Percentiles rank a stretch among this genome's conserved stretches.
Conservation (phyloP, 129 eudicot genomes). For the Scalesia atractyloides region DNA sequence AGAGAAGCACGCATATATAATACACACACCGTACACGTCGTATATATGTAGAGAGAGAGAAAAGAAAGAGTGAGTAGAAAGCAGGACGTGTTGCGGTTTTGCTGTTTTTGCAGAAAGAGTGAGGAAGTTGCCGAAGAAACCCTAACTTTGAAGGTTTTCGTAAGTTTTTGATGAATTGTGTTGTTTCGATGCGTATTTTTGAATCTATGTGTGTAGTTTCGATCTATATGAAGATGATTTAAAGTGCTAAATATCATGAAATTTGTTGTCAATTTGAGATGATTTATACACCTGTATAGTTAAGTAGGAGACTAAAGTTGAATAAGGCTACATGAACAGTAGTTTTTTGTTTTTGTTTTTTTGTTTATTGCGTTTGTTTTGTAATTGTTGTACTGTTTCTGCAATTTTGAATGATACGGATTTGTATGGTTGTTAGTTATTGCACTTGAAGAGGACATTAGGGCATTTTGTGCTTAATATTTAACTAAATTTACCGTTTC, state of each 20-base stretch:
- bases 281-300: slow-evolving; percentile 7
- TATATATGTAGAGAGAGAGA: slow-evolving; percentile 6
- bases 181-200: neutral
- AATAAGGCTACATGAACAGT: neutral
- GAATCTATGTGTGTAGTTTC: slow-evolving; percentile 13
- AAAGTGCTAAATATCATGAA: neutral
- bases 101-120: slow-evolving; percentile 27
- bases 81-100: slow-evolving; percentile 32
- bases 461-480: slow-evolving; percentile 1
- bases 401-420: slow-evolving; percentile 10
- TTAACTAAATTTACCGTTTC: neutral
- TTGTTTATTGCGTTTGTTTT: neutral
- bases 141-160: slow-evolving; percentile 27
- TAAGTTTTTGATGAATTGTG: slow-evolving; percentile 22
- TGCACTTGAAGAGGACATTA: slow-evolving; percentile 3
- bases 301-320: neutral
- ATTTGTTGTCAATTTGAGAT: slow-evolving; percentile 19
- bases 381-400: slow-evolving; percentile 9
- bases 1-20: neutral
- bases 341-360: slow-evolving; percentile 8
- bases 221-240: slow-evolving; percentile 13
- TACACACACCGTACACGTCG: neutral
- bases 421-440: neutral
- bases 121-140: slow-evolving; percentile 32
- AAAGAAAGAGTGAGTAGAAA: slow-evolving; percentile 20